Conservation (phyloP, 1,139 yeast genomes). For the Yamadazyma dushanensis region DNA sequence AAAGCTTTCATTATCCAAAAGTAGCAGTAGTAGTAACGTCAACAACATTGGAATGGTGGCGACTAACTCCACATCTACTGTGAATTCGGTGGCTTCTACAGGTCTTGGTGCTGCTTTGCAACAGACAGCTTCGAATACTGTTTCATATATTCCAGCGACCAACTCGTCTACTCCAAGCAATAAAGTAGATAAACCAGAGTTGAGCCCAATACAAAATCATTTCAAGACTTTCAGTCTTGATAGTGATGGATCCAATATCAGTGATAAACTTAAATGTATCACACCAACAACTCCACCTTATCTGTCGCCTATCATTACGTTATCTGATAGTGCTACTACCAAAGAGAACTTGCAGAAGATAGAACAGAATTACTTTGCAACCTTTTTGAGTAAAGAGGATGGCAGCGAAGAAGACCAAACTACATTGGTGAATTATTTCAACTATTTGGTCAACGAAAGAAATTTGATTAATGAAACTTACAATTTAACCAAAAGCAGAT, state of each 20-base stretch:
- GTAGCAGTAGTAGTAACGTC: slow-evolving; percentile 2
- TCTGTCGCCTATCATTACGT: slow-evolving; percentile 42
- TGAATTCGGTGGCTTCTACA: not conserved
- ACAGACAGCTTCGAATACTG: not conserved
- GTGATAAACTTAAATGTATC: slow-evolving; percentile 15
- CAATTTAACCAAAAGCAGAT: slow-evolving; percentile 34
- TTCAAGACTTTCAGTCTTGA: slow-evolving; percentile 19
- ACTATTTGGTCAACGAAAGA: slow-evolving; percentile 25
- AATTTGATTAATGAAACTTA: slow-evolving; percentile 31
- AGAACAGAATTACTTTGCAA: slow-evolving; percentile 41
- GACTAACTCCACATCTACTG: not conserved
- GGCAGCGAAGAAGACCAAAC: slow-evolving; percentile 8
- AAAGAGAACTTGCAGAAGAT: slow-evolving; percentile 32
- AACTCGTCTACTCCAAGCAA: not conserved
- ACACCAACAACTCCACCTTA: slow-evolving; percentile 35
- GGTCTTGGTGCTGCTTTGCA: slow-evolving; percentile 4
- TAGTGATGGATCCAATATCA: slow-evolving; percentile 16
- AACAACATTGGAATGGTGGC: not conserved
- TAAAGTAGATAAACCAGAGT: slow-evolving; percentile 19
- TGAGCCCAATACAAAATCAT: slow-evolving; percentile 24
- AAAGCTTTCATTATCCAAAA: slow-evolving; percentile 19
- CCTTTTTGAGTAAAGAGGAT: slow-evolving; percentile 9
- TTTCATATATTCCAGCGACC: not conserved
- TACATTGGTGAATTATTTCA: slow-evolving; percentile 15
- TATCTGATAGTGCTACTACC: slow-evolving; percentile 37